Conservation (phyloP, 306 rosid genomes). For the Pyrus betulifolia region DNA sequence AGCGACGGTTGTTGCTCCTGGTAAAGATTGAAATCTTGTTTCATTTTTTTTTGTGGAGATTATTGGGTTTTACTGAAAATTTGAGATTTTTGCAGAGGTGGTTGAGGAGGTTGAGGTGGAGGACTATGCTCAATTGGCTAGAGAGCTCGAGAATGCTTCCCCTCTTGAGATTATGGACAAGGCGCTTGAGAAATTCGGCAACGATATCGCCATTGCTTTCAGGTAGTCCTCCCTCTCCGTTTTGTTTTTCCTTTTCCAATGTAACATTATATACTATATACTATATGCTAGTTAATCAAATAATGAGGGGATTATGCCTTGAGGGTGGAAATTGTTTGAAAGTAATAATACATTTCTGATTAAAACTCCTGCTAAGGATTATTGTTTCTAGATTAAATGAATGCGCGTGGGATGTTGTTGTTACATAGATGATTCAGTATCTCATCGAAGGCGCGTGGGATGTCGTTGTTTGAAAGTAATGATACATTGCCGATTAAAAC, state of each 20-base stretch:
- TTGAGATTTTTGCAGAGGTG: slow-evolving; percentile 45
- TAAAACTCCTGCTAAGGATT: background rate
- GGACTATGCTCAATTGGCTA: slow-evolving; percentile 40
- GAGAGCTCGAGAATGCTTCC: slow-evolving; percentile 56
- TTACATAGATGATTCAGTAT: background rate
- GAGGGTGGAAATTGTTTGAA: background rate
- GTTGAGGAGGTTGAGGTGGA: slow-evolving; percentile 39
- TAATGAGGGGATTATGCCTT: background rate
- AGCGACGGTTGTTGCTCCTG: slow-evolving; percentile 38
- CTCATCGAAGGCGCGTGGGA: background rate
- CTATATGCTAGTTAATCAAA: background rate
- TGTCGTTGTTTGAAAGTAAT: too few species aligned
- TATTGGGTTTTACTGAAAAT: background rate
- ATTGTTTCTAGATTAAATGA: background rate
- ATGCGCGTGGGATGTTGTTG: background rate
- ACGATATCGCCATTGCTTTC: slow-evolving; percentile 81
- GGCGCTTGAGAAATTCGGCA: slow-evolving; percentile 70
- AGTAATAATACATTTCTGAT: background rate
- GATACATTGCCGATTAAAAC: too few species aligned
- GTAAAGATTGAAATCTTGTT: slow-evolving; percentile 18
- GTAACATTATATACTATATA: too few species aligned
- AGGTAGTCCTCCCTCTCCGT: slow-evolving; percentile 29
- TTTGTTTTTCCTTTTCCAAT: background rate
- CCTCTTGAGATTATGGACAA: slow-evolving; percentile 72
- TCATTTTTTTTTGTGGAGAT: background rate